Evolutionary conservation across 2,329 filamentous ascomycete species (phyloP).

Genomic region (Pseudocercospora musae): DNA sequence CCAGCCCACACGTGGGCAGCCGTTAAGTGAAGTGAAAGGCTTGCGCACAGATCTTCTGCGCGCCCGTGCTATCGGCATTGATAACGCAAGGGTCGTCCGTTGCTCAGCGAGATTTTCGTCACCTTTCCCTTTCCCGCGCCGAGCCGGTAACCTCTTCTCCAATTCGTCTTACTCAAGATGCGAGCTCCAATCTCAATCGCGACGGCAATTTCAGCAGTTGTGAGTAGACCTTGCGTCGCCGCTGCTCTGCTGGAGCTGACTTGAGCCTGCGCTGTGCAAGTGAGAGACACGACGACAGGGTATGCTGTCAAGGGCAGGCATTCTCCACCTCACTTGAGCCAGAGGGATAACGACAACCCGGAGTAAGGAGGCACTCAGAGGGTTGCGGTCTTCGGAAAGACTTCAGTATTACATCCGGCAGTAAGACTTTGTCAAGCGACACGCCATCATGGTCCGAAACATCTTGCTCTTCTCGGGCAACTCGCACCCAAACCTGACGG

Average conservation of each 20-base stretch:
- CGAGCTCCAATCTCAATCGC: background rate
- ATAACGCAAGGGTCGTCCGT: background rate
- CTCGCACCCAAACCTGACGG: conserved; percentile 83
- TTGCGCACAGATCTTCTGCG: background rate
- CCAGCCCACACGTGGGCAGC: conserved; percentile 1
- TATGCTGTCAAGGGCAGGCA: background rate
- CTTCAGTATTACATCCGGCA: background rate
- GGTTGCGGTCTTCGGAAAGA: background rate
- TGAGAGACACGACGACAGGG: background rate
- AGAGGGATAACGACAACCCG: background rate
- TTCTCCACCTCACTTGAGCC: conserved; percentile 5
- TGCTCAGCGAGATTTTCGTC: background rate
- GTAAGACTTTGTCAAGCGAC: background rate
- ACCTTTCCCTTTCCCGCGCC: background rate
- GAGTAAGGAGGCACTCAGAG: background rate
- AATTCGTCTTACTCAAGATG: background rate
- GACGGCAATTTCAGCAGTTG: background rate
- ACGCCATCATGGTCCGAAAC: conserved; percentile 75
- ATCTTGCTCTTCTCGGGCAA: conserved; percentile 91
- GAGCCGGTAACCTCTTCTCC: background rate
- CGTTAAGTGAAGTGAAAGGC: background rate
- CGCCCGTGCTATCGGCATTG: background rate
- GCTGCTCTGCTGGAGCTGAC: background rate
- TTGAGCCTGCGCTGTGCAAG: background rate
- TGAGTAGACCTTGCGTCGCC: background rate